Conservation (phyloP, 106 monocot species). For the Apostasia ramifera region DNA sequence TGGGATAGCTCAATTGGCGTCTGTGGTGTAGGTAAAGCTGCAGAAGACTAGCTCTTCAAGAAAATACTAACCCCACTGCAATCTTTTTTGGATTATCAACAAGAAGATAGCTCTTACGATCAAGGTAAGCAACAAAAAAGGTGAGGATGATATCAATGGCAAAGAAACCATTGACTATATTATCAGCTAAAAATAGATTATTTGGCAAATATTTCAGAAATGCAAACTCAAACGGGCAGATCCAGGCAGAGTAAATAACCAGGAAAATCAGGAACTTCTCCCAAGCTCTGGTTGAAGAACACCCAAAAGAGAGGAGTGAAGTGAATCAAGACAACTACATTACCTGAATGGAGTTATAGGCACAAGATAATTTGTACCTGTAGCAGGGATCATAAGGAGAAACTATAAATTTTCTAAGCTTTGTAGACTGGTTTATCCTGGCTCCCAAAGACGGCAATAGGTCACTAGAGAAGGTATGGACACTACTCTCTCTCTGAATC, state of each 20-base stretch:
- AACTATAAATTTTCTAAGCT: conserved; percentile 28
- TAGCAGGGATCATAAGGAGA: conserved; percentile 45
- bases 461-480: conserved; percentile 15
- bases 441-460: conserved; percentile 46
- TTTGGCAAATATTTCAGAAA: conserved; percentile 46
- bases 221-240: conserved; percentile 72
- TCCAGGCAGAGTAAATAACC: conserved; percentile 61
- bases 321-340: not conserved
- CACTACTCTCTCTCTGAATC: conserved; percentile 7
- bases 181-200: conserved; percentile 27
- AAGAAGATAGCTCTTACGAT: conserved; percentile 38
- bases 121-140: conserved; percentile 60
- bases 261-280: conserved; percentile 54
- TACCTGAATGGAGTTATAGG: not conserved
- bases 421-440: conserved; percentile 16
- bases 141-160: conserved; percentile 62
- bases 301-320: not conserved
- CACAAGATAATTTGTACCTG: conserved; percentile 15
- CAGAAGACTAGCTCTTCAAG: not conserved
- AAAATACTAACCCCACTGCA: conserved; percentile 38
- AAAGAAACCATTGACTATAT: conserved; percentile 57
- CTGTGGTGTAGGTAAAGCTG: not conserved
- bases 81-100: conserved; percentile 56
- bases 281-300: conserved; percentile 40
- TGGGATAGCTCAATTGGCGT: conserved; percentile 3